Base-by-base conservation (phyloP, 352 stramenopile species). In the Globisporangium spinosum region DNA sequence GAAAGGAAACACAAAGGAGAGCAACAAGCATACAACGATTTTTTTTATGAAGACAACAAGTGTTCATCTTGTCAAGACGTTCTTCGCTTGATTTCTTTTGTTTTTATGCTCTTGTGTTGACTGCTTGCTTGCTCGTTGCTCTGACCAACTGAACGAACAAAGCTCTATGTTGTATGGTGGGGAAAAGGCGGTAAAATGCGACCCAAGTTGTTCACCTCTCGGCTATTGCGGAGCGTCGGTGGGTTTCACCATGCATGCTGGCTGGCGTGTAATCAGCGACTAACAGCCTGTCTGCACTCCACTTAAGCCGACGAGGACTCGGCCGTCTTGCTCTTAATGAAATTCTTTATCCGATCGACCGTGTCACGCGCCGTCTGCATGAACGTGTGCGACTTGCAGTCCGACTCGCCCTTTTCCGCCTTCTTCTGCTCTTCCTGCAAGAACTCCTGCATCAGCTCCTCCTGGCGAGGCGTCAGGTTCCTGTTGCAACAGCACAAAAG, bases 401-500 rank as follows among this genome's bases (percentile, higher is more conserved):
- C 76, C 35, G 80, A 88, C 57, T 92, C 83, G 62, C 87, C 87
- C 69, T 83, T 88, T 58, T 84, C 79, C 17, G 69, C 78, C 17
- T 86, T 80, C 55, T 85, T 75, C 55, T 91, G 65, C 71, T 97
- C 89, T 71, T 96, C 89, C 65, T 97, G 90, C 58, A 97, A 76
- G 64, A 99, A 99, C 69, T 98, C 93, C 70, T 97, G 62, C 78
- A 99, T 92, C 20, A 99, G 78, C 68, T 99, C 92, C 73, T 98
- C 84, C 83, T 99, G 97, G 62, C 91, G 82, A n/a, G 76, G 67
- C 12, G 91, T 98, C 58, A 99, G 84, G 62, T 90, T 93, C 60
- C 84, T 94, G 55, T 12, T 43, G 40, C 40, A 49, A 49, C n/a
- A n/a, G 40, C 15, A 49, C 27, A 43, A 22, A 49, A 22, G 51